phyloP scores from a whole-genome alignment of 2,329 filamentous ascomycete species.

The Neonectria ditissima region DNA sequence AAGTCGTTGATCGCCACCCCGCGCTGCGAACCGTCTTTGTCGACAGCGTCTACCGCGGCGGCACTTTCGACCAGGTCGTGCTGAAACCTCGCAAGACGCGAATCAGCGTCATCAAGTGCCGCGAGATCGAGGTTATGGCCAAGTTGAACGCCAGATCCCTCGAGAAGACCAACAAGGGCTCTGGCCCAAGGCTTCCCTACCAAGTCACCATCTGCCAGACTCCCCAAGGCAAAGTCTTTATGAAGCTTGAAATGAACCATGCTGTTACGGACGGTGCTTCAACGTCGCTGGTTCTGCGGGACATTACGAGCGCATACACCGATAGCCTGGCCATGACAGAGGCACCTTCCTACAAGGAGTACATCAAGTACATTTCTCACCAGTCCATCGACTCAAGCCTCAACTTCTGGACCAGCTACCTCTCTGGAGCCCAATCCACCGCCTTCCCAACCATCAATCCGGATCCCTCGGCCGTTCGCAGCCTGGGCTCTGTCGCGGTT shows the following conservation, averaged over 20 bases:
- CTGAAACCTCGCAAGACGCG: slow-evolving; percentile 28
- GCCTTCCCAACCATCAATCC: slow-evolving; percentile 7
- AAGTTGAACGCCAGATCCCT: slow-evolving; percentile 35
- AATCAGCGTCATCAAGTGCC: slow-evolving; percentile 27
- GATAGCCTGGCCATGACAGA: slow-evolving; percentile 1
- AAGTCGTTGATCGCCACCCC: slow-evolving; percentile 45
- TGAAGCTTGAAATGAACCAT: slow-evolving; percentile 51
- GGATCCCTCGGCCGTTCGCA: background rate
- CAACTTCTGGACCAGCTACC: slow-evolving; percentile 36
- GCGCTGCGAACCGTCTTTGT: slow-evolving; percentile 50
- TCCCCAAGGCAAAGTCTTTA: background rate
- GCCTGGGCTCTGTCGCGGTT: slow-evolving; percentile 8
- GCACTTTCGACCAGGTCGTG: slow-evolving; percentile 49
- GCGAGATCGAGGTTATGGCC: slow-evolving; percentile 42
- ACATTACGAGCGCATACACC: slow-evolving; percentile 46
- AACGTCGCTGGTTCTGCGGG: slow-evolving; percentile 43
- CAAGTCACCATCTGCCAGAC: slow-evolving; percentile 42
- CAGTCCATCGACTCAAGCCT: slow-evolving; percentile 25
- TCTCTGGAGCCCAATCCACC: slow-evolving; percentile 8
- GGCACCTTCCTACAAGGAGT: slow-evolving; percentile 32
- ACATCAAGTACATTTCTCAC: slow-evolving; percentile 32
- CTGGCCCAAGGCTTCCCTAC: slow-evolving; percentile 34
- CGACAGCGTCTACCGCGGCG: slow-evolving; percentile 38
- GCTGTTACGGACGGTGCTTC: slow-evolving; percentile 51
- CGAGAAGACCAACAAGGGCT: slow-evolving; percentile 26